phyloP scores from a whole-genome alignment of 1,139 yeast genomes.

The Ogataea hybrid region DNA sequence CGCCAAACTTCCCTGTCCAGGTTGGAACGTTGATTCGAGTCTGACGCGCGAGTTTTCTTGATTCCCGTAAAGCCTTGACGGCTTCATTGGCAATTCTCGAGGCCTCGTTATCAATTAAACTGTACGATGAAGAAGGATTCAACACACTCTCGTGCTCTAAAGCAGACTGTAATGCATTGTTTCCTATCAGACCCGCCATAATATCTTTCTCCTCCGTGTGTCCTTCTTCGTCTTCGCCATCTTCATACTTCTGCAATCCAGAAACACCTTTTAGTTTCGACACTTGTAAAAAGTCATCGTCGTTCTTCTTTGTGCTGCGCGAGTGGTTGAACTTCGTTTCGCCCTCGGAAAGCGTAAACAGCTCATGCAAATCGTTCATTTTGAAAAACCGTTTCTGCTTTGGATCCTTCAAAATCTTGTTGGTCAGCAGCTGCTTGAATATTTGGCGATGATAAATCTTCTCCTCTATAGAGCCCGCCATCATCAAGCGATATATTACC shows the following conservation, averaged over 20 bases:
- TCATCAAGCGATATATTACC: slow-evolving; percentile 87
- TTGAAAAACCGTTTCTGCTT: slow-evolving; percentile 92
- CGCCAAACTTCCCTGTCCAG: slow-evolving; percentile 93
- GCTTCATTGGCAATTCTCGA: slow-evolving; percentile 74
- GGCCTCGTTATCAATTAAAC: slow-evolving; percentile 72
- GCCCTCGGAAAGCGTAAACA: slow-evolving; percentile 79
- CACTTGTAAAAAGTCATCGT: slow-evolving; percentile 50
- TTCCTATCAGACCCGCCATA: slow-evolving; percentile 72
- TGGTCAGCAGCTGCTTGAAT: slow-evolving; percentile 90
- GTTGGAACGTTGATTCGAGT: slow-evolving; percentile 84
- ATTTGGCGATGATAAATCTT: slow-evolving; percentile 96
- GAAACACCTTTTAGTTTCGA: slow-evolving; percentile 56
- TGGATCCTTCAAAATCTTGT: slow-evolving; percentile 93
- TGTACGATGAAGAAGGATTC: slow-evolving; percentile 25
- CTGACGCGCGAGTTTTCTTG: slow-evolving; percentile 61
- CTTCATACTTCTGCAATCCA: slow-evolving; percentile 49
- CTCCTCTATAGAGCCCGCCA: slow-evolving; percentile 95
- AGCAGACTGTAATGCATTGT: slow-evolving; percentile 72
- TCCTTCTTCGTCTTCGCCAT: slow-evolving; percentile 36
- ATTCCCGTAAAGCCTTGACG: slow-evolving; percentile 64
- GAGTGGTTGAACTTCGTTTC: slow-evolving; percentile 66
- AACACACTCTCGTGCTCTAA: slow-evolving; percentile 78
- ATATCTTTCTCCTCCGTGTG: slow-evolving; percentile 55
- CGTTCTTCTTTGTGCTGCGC: slow-evolving; percentile 33
- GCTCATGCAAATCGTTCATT: slow-evolving; percentile 85